Evolutionary conservation across 1,284 basidiomycete genomes (phyloP), one percentile per base, ranked within the genome.

Genomic region (Naganishia liquefaciens): DNA sequence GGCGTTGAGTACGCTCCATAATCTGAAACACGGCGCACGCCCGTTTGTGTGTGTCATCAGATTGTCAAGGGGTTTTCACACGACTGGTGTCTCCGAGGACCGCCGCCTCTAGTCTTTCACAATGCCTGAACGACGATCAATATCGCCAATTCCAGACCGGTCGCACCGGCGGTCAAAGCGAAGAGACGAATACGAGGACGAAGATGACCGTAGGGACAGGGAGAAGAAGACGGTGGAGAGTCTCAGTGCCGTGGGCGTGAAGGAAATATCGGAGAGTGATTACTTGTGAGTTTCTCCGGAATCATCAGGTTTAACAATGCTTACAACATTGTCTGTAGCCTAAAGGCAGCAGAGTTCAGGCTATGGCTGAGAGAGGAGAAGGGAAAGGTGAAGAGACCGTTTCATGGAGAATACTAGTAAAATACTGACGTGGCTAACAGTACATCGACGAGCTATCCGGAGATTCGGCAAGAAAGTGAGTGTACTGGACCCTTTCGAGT

Each of bases 391-490:
- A 27, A 30, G 6, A 30, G 11, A 15, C 27, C 52, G 30, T 13
- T 49, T 30, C 7, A 25, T 40, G n/a, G n/a, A 5, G 33, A 46
- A 25, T 9, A 11, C 23, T 30, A n/a, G 10, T 9, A 6, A 25
- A 40, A 44, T 23, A 33, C 61, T 70, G 52, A 68, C 44, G 44
- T 33, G 25, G 71, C 70, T 70, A 0, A 64, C 51, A 76, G 75
- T 76, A 77, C 54, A 72, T 79, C n/a, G 74, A 77, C 64, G 73
- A 78, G 50, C 62, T 78, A 42, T 70, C 72, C 3, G 72, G 71
- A 15, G 73, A 76, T 21, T 66, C 69, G 25, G 73, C 76, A 4
- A 72, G 74, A 65, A 77, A 76, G 71, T 78, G 17, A 62, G 64
- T 55, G 21, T 6, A 21, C 19, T n/a, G 19, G 17, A n/a, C 37